Conservation (phyloP, 371 early-diverging fungal species). For the Thermomucor indicae-seudaticae region DNA sequence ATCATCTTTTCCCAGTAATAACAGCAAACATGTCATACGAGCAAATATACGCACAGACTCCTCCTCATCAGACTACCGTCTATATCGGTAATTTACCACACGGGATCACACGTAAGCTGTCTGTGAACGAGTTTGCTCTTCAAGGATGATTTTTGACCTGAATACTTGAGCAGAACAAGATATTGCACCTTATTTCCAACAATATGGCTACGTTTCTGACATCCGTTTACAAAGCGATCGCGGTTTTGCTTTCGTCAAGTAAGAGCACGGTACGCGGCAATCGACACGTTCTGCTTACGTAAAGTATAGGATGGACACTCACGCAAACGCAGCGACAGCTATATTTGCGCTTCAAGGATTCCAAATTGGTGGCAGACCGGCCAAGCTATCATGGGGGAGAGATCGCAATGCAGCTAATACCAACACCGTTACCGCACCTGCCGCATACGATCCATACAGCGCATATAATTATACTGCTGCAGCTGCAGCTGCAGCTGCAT, state of each 20-base stretch:
- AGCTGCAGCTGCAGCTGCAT: constrained; percentile 1
- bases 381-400: constrained; percentile 86
- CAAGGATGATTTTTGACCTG: neutral
- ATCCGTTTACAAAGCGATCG: constrained; percentile 78
- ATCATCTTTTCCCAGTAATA: constrained; percentile 2
- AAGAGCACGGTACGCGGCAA: constrained; percentile 1
- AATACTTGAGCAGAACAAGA: constrained; percentile 13
- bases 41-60: constrained; percentile 65
- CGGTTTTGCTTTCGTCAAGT: constrained; percentile 83
- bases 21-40: constrained; percentile 52
- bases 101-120: constrained; percentile 62
- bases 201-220: constrained; percentile 74
- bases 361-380: constrained; percentile 67
- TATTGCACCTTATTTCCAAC: constrained; percentile 69
- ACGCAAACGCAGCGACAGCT: constrained; percentile 85
- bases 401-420: constrained; percentile 53
- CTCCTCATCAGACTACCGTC: constrained; percentile 79
- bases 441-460: constrained; percentile 15
- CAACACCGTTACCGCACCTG: neutral
- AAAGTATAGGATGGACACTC: constrained; percentile 68
- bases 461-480: constrained; percentile 3
- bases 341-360: constrained; percentile 76
- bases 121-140: too few relatives aligned
- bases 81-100: constrained; percentile 83
- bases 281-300: neutral